Conservation (phyloP, 2,329 filamentous ascomycete genomes). For the Raffaelea arxii region DNA sequence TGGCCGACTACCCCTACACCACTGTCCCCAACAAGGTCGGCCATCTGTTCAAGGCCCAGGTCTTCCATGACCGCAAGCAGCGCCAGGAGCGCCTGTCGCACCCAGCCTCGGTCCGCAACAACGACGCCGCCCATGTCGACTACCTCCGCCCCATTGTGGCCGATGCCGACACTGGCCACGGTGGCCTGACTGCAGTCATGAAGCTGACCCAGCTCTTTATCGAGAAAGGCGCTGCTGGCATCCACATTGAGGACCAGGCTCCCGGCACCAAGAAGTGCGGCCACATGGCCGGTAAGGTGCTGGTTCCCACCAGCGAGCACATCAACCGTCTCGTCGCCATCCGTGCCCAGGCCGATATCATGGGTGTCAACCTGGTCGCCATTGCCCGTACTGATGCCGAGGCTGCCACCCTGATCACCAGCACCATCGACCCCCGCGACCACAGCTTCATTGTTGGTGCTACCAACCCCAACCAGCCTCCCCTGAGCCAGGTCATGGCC, state of each 20-base stretch:
- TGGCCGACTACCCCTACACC: conserved; percentile 95
- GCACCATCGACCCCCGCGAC: conserved; percentile 90
- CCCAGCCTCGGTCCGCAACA: conserved; percentile 55
- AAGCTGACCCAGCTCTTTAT: conserved; percentile 97
- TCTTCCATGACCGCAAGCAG: conserved; percentile 99
- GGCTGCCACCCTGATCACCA: conserved; percentile 93
- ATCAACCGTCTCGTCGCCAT: conserved; percentile 97
- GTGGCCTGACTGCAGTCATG: conserved; percentile 97
- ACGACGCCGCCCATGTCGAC: conserved; percentile 69
- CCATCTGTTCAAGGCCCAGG: conserved; percentile 95
- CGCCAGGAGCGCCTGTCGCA: conserved; percentile 80
- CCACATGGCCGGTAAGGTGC: conserved; percentile 97
- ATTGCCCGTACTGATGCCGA: conserved; percentile 95
- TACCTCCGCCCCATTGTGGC: conserved; percentile 94
- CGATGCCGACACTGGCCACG: conserved; percentile 94
- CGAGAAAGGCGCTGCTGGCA: conserved; percentile 92
- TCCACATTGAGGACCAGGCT: conserved; percentile 98
- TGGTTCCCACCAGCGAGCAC: conserved; percentile 94
- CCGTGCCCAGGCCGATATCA: conserved; percentile 94
- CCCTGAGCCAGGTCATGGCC: conserved; percentile 84
- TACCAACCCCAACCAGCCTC: conserved; percentile 76
- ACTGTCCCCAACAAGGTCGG: conserved; percentile 98
- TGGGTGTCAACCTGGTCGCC: conserved; percentile 84
- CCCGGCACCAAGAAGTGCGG: conserved; percentile 99
- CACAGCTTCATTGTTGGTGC: conserved; percentile 85